These are phyloP conservation scores for Naganishia antarctica DNA, from an alignment of 768 basidiomycete species.

Conservation along the genomic window DNA sequence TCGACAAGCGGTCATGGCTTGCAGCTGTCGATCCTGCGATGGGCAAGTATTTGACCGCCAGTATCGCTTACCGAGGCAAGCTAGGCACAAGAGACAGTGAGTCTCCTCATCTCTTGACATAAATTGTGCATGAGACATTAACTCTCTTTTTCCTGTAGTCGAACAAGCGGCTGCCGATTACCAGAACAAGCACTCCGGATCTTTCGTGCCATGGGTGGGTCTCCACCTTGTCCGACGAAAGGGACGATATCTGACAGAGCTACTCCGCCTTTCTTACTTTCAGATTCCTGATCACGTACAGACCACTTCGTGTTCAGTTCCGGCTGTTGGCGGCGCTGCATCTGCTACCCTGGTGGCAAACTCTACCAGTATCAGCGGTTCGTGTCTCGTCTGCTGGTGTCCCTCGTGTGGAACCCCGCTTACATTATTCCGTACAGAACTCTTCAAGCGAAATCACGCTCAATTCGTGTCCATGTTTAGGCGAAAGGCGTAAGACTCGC, in stretches of 20 bases:
- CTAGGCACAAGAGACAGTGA: constrained; percentile 41
- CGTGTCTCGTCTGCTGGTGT: background rate
- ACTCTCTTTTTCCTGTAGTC: background rate
- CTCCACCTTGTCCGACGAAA: background rate
- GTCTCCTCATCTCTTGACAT: background rate
- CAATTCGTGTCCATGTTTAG: constrained; percentile 42
- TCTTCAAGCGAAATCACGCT: constrained; percentile 42
- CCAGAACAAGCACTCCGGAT: constrained; percentile 34
- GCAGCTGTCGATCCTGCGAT: constrained; percentile 43
- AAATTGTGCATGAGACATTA: background rate
- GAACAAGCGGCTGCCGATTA: constrained; percentile 22
- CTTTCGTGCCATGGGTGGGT: constrained; percentile 44
- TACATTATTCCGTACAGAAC: constrained; percentile 28
- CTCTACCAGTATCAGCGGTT: constrained; percentile 41
- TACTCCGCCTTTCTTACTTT: background rate
- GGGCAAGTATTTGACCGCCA: constrained; percentile 46
- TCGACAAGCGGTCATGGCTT: constrained; percentile 36
- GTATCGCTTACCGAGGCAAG: constrained; percentile 44
- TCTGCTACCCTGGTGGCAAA: constrained; percentile 45
- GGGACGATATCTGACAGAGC: background rate
- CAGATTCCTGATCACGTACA: constrained; percentile 42
- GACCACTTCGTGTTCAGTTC: constrained; percentile 41
- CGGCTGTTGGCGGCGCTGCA: constrained; percentile 37
- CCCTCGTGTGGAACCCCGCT: background rate
- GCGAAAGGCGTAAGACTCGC: constrained; percentile 34